Evolutionary conservation across 1,284 basidiomycete species (phyloP).

Genomic region (Moesziomyces aphidis): DNA sequence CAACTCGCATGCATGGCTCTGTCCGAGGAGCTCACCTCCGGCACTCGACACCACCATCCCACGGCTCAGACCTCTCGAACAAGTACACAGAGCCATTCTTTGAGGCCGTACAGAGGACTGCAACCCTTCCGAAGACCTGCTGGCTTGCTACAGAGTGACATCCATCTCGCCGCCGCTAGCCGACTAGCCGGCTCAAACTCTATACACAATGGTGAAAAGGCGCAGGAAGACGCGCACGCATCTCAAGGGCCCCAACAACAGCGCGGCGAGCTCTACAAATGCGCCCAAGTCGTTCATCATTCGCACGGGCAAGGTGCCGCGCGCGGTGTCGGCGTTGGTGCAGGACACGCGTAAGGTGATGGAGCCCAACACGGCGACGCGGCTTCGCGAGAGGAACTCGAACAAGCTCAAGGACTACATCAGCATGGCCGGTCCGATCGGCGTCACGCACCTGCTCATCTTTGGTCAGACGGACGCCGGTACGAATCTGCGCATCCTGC

Average conservation of each 20-base stretch:
- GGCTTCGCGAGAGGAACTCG: constrained; percentile 85
- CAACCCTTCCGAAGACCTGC: neutral
- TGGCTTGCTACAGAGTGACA: too few relatives aligned
- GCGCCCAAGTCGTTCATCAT: constrained; percentile 80
- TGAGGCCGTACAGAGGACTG: too few relatives aligned
- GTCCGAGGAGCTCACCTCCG: neutral
- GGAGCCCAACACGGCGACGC: constrained; percentile 96
- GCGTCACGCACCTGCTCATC: constrained; percentile 92
- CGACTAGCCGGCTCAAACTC: neutral
- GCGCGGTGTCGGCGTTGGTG: constrained; percentile 87
- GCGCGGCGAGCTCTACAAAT: constrained; percentile 36
- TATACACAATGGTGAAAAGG: constrained; percentile 35
- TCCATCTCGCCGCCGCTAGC: neutral
- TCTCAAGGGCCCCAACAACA: constrained; percentile 62
- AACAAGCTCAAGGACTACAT: constrained; percentile 96
- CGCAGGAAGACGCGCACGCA: constrained; percentile 65
- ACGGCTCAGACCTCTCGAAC: neutral
- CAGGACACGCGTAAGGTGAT: constrained; percentile 92
- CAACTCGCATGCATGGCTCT: constrained; percentile 7
- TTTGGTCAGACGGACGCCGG: constrained; percentile 76
- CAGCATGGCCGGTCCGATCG: constrained; percentile 88
- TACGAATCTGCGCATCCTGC: constrained; percentile 81
- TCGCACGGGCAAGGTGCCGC: constrained; percentile 91
- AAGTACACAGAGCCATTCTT: neutral
- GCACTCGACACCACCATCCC: neutral